Evolutionary conservation across 2,329 filamentous ascomycete species (phyloP).

Genomic region (Pseudocercospora cruenta): DNA sequence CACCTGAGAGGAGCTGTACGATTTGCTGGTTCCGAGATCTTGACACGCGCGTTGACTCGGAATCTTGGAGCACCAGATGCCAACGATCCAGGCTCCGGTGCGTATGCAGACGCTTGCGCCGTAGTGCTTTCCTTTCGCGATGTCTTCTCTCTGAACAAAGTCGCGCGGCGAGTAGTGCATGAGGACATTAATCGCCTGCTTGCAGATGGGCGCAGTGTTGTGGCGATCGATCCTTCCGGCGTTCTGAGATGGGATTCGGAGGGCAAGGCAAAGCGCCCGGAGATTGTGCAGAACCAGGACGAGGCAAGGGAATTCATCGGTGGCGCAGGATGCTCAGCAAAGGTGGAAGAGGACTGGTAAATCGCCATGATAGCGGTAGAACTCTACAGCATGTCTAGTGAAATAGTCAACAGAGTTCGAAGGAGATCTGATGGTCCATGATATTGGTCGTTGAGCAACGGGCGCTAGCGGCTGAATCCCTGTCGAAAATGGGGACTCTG

Average conservation of each 20-base stretch:
- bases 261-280: background rate
- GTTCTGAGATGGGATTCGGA: background rate
- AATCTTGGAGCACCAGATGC: background rate
- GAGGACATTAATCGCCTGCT: background rate
- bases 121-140: constrained; percentile 32
- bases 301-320: background rate
- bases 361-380: too few species aligned
- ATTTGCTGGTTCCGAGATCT: background rate
- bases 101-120: constrained; percentile 29
- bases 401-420: too few species aligned
- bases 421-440: too few species aligned
- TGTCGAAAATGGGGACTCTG: too few species aligned
- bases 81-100: constrained; percentile 28
- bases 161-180: constrained; percentile 24
- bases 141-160: constrained; percentile 31
- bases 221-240: background rate
- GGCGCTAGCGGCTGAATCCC: too few species aligned
- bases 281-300: background rate
- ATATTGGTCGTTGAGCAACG: too few species aligned
- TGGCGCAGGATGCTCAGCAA: background rate
- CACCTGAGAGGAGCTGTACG: background rate
- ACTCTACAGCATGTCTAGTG: too few species aligned
- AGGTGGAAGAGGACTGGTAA: background rate
- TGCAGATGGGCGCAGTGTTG: background rate
- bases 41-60: background rate